Conservation (phyloP, 75 land plant species). For the Pseudotsuga menziesii region DNA sequence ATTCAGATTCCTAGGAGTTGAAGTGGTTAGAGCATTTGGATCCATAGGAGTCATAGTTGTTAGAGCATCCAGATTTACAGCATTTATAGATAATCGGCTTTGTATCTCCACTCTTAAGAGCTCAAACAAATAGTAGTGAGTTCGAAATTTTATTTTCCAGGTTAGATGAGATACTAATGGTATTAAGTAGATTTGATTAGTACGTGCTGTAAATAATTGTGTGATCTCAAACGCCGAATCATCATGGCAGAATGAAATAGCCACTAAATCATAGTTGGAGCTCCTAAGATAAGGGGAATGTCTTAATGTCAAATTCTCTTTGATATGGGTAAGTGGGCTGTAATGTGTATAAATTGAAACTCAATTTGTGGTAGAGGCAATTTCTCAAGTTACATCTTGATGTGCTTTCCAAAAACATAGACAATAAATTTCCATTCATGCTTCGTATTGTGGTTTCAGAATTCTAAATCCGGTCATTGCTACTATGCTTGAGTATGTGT, state of each 20-base stretch:
- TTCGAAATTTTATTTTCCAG: neutral
- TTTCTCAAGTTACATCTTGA: neutral
- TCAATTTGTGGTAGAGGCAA: neutral
- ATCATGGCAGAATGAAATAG: no score
- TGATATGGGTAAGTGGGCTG: neutral
- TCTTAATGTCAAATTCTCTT: neutral
- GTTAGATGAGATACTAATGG: neutral
- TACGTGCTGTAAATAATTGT: neutral
- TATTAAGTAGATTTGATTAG: neutral
- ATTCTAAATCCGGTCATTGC: neutral
- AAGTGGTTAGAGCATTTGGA: neutral
- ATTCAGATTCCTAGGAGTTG: constrained; percentile 4
- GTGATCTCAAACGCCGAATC: no score
- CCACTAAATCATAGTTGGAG: neutral
- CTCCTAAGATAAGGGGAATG: neutral
- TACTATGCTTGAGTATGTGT: constrained; percentile 17
- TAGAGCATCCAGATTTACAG: neutral
- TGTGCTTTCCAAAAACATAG: neutral
- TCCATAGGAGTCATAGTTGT: neutral
- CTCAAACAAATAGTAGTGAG: neutral
- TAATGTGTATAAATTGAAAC: neutral
- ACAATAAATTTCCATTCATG: neutral
- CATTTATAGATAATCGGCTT: neutral
- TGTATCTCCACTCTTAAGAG: neutral
- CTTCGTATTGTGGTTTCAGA: neutral